phyloP scores from a whole-genome alignment of 495 filamentous ascomycete species.

The Neurospora discreta region DNA sequence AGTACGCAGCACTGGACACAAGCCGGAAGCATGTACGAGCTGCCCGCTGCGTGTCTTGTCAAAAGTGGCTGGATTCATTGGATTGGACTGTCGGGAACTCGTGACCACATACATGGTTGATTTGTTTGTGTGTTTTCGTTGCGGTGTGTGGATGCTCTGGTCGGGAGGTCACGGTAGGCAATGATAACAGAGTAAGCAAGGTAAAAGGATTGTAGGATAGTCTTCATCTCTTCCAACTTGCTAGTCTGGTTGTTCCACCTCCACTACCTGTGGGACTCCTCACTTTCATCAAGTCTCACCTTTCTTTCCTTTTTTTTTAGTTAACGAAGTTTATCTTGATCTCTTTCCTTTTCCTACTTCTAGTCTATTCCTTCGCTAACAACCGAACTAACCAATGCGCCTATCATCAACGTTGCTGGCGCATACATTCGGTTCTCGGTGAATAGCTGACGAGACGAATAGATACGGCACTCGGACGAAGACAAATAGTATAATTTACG shows the following conservation, averaged over 20 bases:
- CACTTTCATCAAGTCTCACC: neutral
- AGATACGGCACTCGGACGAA: neutral
- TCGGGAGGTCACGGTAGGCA: neutral
- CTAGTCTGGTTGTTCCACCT: neutral
- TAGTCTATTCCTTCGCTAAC: neutral
- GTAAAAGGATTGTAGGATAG: neutral
- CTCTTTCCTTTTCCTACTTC: neutral
- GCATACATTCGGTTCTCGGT: neutral
- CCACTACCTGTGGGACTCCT: neutral
- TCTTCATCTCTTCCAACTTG: neutral
- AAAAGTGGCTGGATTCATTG: neutral
- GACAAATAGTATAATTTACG: neutral
- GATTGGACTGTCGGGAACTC: neutral
- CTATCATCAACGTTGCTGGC: neutral
- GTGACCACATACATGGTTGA: neutral
- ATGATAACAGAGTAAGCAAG: too few relatives aligned
- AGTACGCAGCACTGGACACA: neutral
- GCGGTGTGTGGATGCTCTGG: neutral
- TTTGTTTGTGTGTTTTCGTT: neutral
- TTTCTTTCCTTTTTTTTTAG: neutral
- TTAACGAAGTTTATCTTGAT: too few relatives aligned
- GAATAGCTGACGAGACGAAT: neutral
- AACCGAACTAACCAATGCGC: neutral
- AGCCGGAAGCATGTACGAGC: neutral
- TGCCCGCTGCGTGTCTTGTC: neutral